Conservation (phyloP, 163 green algal species). For the Chlorella variabilis region DNA sequence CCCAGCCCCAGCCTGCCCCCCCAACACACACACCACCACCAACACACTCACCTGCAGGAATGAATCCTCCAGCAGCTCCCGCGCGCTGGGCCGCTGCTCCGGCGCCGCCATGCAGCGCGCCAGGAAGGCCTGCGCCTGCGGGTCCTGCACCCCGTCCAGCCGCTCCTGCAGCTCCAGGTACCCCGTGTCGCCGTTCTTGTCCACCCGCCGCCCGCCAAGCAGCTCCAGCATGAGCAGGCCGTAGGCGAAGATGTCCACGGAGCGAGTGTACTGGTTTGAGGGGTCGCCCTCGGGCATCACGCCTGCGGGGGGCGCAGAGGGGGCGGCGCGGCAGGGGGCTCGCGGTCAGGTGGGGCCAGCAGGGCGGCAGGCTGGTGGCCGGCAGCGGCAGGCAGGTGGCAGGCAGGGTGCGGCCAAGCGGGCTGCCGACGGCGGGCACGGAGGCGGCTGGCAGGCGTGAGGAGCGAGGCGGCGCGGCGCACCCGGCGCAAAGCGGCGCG, state of each 20-base stretch:
- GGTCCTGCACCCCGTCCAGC: conserved; percentile 67
- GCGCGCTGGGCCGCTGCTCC: conserved; percentile 65
- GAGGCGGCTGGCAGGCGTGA: not conserved
- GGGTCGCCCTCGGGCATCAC: conserved; percentile 65
- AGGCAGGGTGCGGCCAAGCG: no score
- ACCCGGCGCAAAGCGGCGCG: conserved; percentile 67
- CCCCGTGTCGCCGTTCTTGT: not conserved
- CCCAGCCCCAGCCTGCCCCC: no score
- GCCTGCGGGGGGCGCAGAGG: conserved; percentile 13
- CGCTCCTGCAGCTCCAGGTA: conserved; percentile 55
- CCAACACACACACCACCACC: not conserved
- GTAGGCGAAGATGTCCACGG: conserved; percentile 93
- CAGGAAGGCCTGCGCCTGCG: conserved; percentile 59
- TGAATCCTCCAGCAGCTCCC: conserved; percentile 74
- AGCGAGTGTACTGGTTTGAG: conserved; percentile 65
- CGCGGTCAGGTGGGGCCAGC: no score
- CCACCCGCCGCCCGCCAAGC: conserved; percentile 37
- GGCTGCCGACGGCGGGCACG: no score
- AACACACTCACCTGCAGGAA: conserved; percentile 38
- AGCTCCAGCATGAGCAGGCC: conserved; percentile 82
- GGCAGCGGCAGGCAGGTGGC: not conserved
- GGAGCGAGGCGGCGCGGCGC: not conserved
- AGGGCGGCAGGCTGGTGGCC: not conserved
- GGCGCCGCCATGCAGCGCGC: conserved; percentile 66
- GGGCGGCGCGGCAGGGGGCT: not conserved